Percentiles rank a stretch among this genome's conserved stretches.
phyloP scores from a whole-genome alignment of 164 flowering plant species.

The Paratinospora sagittata region DNA sequence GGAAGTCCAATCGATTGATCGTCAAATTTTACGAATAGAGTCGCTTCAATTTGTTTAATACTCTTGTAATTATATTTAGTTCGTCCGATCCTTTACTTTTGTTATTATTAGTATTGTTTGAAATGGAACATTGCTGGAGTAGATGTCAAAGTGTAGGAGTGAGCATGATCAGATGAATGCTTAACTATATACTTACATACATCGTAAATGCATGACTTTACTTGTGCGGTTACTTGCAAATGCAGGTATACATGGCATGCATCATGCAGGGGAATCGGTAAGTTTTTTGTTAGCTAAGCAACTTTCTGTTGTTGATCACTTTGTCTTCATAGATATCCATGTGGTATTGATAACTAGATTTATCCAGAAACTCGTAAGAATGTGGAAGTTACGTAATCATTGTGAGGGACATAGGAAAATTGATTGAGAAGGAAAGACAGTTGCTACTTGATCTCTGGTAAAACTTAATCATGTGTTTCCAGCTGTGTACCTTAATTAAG shows the following conservation, averaged over 20 bases:
- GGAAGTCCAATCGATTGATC: neutral
- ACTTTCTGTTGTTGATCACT: neutral
- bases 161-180: neutral
- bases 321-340: neutral
- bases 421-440: too few species aligned
- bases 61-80: neutral
- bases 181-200: too few species aligned
- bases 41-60: neutral
- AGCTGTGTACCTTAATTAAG: neutral
- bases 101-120: neutral
- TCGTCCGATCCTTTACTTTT: neutral
- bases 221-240: neutral
- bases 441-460: too few species aligned
- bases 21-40: neutral
- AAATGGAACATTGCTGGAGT: neutral
- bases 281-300: constrained; percentile 13
- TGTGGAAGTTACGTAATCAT: too few species aligned
- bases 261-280: constrained; percentile 69
- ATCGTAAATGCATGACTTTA: neutral
- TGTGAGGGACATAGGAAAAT: too few species aligned
- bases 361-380: too few species aligned
- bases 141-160: neutral
- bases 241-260: constrained; percentile 98
- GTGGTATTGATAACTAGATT: neutral
- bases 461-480: too few species aligned